Conservation (phyloP, 2,329 filamentous ascomycete species). For the Pseudocercospora vitis region DNA sequence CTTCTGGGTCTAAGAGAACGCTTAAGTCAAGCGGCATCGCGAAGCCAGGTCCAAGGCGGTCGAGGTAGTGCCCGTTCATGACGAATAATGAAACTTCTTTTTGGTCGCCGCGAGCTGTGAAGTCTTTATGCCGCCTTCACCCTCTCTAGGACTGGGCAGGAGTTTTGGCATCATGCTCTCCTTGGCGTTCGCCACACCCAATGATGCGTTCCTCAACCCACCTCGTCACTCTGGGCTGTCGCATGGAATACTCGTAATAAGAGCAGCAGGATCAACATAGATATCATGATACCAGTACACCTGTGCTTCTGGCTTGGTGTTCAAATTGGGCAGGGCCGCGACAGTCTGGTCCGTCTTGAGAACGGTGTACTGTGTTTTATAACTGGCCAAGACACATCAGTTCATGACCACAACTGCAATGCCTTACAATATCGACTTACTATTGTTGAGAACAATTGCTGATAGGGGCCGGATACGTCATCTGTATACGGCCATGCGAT, state of each 20-base stretch:
- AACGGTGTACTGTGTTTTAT: conserved; percentile 10
- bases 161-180: too few relatives aligned
- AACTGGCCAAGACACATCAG: background rate
- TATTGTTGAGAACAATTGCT: conserved; percentile 18
- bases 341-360: conserved; percentile 12
- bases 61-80: too few relatives aligned
- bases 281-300: conserved; percentile 8
- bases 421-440: conserved; percentile 11
- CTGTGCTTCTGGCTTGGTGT: conserved; percentile 8
- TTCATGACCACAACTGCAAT: background rate
- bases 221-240: background rate
- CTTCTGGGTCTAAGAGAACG: too few relatives aligned
- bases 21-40: too few relatives aligned
- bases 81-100: too few relatives aligned
- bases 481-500: conserved; percentile 11
- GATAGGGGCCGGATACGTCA: conserved; percentile 1
- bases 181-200: too few relatives aligned
- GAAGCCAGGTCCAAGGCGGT: too few relatives aligned
- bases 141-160: too few relatives aligned
- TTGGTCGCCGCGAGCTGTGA: too few relatives aligned
- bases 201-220: background rate
- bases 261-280: background rate
- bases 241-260: background rate
- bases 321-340: conserved; percentile 6
- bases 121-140: too few relatives aligned